These are phyloP conservation scores for Linaria vulgaris DNA, from an alignment of 257 asterid species.

Conservation along the genomic window DNA sequence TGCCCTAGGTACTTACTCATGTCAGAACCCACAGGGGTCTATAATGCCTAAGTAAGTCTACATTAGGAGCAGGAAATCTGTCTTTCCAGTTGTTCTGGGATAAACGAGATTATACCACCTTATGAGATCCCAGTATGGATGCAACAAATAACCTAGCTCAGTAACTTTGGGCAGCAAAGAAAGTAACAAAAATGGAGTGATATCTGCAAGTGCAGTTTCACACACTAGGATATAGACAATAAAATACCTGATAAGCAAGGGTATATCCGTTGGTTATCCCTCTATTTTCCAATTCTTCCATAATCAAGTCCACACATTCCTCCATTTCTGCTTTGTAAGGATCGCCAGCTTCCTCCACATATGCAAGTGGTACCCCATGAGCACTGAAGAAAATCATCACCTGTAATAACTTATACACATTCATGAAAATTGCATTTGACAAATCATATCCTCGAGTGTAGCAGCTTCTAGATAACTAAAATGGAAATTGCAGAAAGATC, in stretches of 20 bases:
- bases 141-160: background rate
- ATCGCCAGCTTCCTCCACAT: conserved; percentile 99
- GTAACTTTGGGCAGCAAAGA: conserved; percentile 2
- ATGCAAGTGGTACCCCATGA: conserved; percentile 98
- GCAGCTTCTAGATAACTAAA: conserved; percentile 15
- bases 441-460: background rate
- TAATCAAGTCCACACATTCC: conserved; percentile 97
- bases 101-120: conserved; percentile 4
- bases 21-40: background rate
- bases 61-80: background rate
- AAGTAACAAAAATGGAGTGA: background rate
- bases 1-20: conserved; percentile 4
- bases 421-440: conserved; percentile 18
- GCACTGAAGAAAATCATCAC: conserved; percentile 99
- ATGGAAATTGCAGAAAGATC: background rate
- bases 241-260: conserved; percentile 94
- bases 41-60: conserved; percentile 1
- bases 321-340: conserved; percentile 99
- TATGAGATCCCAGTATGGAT: conserved; percentile 1
- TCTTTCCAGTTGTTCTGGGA: conserved; percentile 1
- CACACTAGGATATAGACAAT: conserved; percentile 1
- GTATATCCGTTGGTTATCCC: conserved; percentile 63
- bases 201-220: conserved; percentile 9
- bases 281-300: conserved; percentile 93
- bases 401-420: conserved; percentile 35